Conservation (phyloP, 257 asterid genomes). For the Solanum virginianum region DNA sequence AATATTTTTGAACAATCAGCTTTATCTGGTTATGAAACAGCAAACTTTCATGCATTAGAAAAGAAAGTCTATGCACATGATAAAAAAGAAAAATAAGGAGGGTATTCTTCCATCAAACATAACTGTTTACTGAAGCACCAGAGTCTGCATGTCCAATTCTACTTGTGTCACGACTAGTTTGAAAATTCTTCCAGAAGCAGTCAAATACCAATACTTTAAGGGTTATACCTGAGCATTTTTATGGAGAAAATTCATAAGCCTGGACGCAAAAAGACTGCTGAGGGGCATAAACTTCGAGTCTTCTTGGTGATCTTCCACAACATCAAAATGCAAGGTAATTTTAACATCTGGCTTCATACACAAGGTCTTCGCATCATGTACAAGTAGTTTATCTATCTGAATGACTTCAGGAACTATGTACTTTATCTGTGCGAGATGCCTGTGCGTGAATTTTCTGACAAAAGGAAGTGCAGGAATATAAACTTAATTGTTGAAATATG, state of each 20-base stretch:
- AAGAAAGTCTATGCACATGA: background rate
- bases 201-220: background rate
- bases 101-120: background rate
- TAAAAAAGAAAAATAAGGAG: background rate
- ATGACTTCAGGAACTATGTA: slow-evolving; percentile 70
- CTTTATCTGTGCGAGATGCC: slow-evolving; percentile 72
- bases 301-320: slow-evolving; percentile 45
- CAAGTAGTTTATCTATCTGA: slow-evolving; percentile 58
- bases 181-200: background rate
- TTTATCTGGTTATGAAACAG: background rate
- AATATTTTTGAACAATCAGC: background rate
- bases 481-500: background rate
- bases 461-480: background rate
- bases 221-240: slow-evolving; percentile 52
- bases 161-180: background rate
- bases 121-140: background rate
- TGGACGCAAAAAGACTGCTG: slow-evolving; percentile 50
- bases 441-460: slow-evolving; percentile 42
- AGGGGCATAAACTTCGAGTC: slow-evolving; percentile 51
- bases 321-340: slow-evolving; percentile 39
- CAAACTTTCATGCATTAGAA: background rate
- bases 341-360: slow-evolving; percentile 63
- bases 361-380: slow-evolving; percentile 48
- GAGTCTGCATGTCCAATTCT: background rate
- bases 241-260: slow-evolving; percentile 32